Evolutionary conservation across 768 basidiomycete species (phyloP), one percentile per base, ranked within the genome.

Genomic region (Phaffia tasmanica): DNA sequence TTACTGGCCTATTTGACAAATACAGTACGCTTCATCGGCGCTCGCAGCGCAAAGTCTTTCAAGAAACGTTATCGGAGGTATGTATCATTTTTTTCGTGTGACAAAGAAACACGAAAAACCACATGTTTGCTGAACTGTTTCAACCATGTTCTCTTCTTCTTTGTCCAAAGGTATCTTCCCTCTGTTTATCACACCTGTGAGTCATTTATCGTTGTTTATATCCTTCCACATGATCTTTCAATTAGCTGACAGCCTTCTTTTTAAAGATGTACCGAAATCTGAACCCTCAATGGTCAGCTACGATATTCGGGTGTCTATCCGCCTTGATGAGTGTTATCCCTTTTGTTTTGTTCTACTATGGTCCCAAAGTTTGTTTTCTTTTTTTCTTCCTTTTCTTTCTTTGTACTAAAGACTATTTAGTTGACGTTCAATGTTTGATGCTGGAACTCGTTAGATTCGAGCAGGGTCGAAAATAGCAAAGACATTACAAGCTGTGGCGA

Each of bases 21-120:
- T 72, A 15, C 70, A 73, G 5, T 86, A 83, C 72, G 85, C 86
- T 7, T 85, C 84, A 0, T 85, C 84, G 0, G 85, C 85, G 15
- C 76, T 86, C 21, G 85, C 86, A 0, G 86, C 82, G 1, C 85
- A 86, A 73, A 83, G 82, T 71, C 77, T 86, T 64, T 79, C 81
- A 64, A 79, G 85, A 81, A 63, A 62, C 50, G 57, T 70, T 42
- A 65, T 42, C 35, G 35, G 35, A 42, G 35, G 61, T 47, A 42
- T 62, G n/a, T 30, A 30, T 35, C 11, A 42, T 23, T 27, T 50
- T 42, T 42, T 42, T 4, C 35, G 4, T 4, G 35, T 42, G 11
- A 42, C 6, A 42, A 5, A 11, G 6, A 42, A 11, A 42, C 35
- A 42, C 6, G 35, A 11, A 42, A 42, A 11, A 42, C 6, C 11